Conservation (phyloP, 306 rosid species). For the Vigna hirtella region DNA sequence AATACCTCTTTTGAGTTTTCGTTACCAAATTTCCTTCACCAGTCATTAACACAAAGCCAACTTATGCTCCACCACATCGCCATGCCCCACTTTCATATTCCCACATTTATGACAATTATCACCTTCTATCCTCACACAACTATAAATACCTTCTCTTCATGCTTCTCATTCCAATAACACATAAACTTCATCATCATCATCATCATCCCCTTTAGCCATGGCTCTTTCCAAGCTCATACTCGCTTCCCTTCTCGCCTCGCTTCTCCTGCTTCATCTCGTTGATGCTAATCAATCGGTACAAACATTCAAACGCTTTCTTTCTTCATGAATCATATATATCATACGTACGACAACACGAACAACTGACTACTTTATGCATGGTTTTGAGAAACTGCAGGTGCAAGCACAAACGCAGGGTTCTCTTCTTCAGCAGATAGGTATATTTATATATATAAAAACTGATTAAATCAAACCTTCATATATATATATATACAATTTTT, state of each 20-base stretch:
- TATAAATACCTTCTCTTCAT: conserved; percentile 59
- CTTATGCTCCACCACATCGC: conserved; percentile 36
- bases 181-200: not conserved
- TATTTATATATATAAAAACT: too few species aligned
- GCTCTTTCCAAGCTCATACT: conserved; percentile 57
- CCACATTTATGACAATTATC: not conserved
- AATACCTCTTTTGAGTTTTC: conserved; percentile 4
- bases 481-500: not conserved
- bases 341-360: too few species aligned
- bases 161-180: conserved; percentile 37
- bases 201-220: conserved; percentile 41
- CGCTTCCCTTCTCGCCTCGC: conserved; percentile 56
- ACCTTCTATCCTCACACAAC: conserved; percentile 18
- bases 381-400: conserved; percentile 42
- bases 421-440: conserved; percentile 47
- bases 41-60: conserved; percentile 20
- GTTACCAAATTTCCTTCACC: conserved; percentile 27
- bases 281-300: conserved; percentile 49
- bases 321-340: too few species aligned
- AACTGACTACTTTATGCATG: not conserved
- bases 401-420: conserved; percentile 41
- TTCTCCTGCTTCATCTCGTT: conserved; percentile 50
- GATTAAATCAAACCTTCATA: not conserved
- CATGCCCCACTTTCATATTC: conserved; percentile 33
- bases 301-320: not conserved